Base-by-base conservation (phyloP, 768 basidiomycete species). In the Gautieria morchelliformis region DNA sequence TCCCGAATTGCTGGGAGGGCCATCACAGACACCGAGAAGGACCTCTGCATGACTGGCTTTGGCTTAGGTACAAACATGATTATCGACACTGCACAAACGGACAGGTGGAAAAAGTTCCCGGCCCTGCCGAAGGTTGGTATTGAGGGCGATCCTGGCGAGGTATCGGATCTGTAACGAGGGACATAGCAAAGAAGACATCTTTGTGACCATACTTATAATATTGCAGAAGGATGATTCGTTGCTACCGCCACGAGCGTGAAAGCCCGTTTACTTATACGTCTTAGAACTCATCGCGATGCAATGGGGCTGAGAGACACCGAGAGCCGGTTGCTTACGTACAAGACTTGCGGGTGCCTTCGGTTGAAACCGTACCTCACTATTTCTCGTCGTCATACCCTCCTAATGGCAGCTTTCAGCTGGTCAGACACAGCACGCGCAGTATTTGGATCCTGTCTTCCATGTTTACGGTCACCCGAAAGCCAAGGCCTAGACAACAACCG, bases 371-470 rank as follows among this genome's bases (percentile, higher is more conserved):
- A n/a, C 42, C 14, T n/a, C 7, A 3, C 42, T 5, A 44, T n/a
- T 44, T 44, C 42, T 44, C 42, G n/a, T 44, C 42, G 4, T 22
- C 42, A 44, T 17, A 44, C 54, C 61, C 17, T 27, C 10, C 27
- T 27, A 40, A 76, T 79, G 75, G 76, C 68, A 52, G 60, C 49
- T 17, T 79, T 81, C 63, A 85, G 85, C 19, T 87, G 82, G 79
- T 73, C 77, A 10, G 86, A 87, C 63, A 77, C 71, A 45, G 51
- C 84, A 54, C 76, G 78, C 42, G 81, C 83, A 37, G 81, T 79
- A 15, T 65, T 85, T 58, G 71, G 74, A 48, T 74, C 83, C 22
- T 87, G 85, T 65, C 71, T 84, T 4, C 74, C 81, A 58, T 87
- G 83, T 66, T 70, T 85, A 62, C 60, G 68, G 24, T 44, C 55